Conservation (phyloP, 1,139 yeast genomes). For the Nematodospora anomalae region DNA sequence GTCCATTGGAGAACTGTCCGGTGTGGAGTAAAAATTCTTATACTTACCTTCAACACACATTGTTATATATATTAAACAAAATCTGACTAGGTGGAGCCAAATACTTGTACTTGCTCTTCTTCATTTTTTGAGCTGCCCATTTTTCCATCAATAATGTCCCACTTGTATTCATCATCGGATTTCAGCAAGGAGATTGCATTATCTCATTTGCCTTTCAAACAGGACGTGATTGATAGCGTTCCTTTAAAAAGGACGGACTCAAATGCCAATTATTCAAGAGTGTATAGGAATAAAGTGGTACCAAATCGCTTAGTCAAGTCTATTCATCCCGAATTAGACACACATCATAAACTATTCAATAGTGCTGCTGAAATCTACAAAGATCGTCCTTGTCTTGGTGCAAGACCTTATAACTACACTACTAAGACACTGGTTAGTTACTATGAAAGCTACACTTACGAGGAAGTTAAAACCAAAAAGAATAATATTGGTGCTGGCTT, state of each 20-base stretch:
- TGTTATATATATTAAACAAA: too few species aligned
- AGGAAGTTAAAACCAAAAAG: constrained; percentile 17
- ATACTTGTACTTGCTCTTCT: too few species aligned
- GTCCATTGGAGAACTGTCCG: too few species aligned
- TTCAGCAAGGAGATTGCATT: constrained; percentile 14
- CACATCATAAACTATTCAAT: constrained; percentile 29
- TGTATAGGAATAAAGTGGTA: constrained; percentile 16
- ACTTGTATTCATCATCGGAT: constrained; percentile 10
- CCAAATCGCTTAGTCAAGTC: constrained; percentile 12
- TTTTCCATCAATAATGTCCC: too few species aligned
- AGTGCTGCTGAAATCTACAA: constrained; percentile 22
- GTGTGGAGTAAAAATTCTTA: too few species aligned
- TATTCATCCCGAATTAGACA: constrained; percentile 25
- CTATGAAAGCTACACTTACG: constrained; percentile 21
- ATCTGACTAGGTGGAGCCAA: too few species aligned
- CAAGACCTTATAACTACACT: constrained; percentile 26
- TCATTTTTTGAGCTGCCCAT: too few species aligned
- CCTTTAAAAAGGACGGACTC: constrained; percentile 6
- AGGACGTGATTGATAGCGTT: constrained; percentile 8
- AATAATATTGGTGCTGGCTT: constrained; percentile 33
- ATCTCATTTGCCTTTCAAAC: constrained; percentile 17
- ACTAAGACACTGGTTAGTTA: constrained; percentile 17
- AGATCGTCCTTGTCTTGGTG: constrained; percentile 30
- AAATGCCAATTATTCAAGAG: constrained; percentile 12
- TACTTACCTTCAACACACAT: too few species aligned